Evolutionary conservation across 2,329 filamentous ascomycete species (phyloP), one percentile per base, ranked within the genome.

Genomic region (Colletotrichum tropicicola): DNA sequence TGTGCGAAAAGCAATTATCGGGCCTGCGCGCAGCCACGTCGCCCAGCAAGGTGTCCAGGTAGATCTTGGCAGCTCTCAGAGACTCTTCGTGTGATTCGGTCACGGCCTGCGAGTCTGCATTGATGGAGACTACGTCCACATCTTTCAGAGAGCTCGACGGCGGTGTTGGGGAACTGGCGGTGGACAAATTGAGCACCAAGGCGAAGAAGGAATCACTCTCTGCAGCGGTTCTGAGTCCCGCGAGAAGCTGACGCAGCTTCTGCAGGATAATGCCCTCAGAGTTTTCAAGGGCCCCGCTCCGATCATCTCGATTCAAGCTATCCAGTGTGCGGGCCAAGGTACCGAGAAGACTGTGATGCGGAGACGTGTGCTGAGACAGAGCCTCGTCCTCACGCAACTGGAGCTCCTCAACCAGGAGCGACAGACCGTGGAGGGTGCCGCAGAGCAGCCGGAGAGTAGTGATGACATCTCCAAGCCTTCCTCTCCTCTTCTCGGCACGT

Each of bases 401-500:
- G n/a, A 48, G 32, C 17, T 65, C 61, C 7, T 48, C 48, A 1
- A 54, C 3, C 3, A 65, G 27, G 4, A 65, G 48, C 8, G 12
- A 25, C 4, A 65, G 32, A 4, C 48, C 60, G 21, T 60, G 56
- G 7, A 59, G 41, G 2, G 48, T 23, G 21, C 61, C 61, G 9
- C 48, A 23, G 10, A 54, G 43, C 1, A 49, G 27, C 28, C 61
- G 53, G 13, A 65, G 32, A 6, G 56, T 51, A 13, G n/a, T n/a
- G 12, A 47, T 32, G 13, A 21, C 25, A 43, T 32, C 13, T 25
- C 39, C 25, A 55, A 45, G 19, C 12, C 8, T 17, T 17, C 12
- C 17, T 4, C 9, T 2, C n/a, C 60, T 37, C 9, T 17, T 19
- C 4, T 17, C 35, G 6, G 23, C 19, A 44, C 1, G 5, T 3